Evolutionary conservation across 2,329 filamentous ascomycete genomes (phyloP).

Genomic region (Pleoardoris graminearum): DNA sequence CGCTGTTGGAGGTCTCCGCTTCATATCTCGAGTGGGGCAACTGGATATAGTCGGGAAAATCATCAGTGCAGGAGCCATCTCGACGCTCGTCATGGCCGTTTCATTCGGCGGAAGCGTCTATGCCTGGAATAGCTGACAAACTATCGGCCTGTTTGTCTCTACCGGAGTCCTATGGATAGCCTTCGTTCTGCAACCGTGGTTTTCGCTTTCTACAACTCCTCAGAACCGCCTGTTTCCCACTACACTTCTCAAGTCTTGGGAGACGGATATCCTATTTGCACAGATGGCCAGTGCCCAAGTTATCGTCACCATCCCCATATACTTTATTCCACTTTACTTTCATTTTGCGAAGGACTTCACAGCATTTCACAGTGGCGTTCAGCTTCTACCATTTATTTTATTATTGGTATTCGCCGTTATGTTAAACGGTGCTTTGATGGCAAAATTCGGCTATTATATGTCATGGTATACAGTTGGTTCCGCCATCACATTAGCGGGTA

Average conservation of each 20-base stretch:
- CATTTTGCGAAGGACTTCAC: slow-evolving; percentile 21
- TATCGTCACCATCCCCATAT: slow-evolving; percentile 28
- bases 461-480: background rate
- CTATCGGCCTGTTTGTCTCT: slow-evolving; percentile 53
- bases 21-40: background rate
- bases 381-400: slow-evolving; percentile 25
- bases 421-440: background rate
- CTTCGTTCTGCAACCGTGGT: slow-evolving; percentile 53
- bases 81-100: slow-evolving; percentile 53
- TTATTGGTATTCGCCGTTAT: slow-evolving; percentile 5
- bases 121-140: slow-evolving; percentile 49
- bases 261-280: slow-evolving; percentile 45
- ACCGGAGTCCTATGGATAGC: slow-evolving; percentile 48
- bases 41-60: slow-evolving; percentile 45
- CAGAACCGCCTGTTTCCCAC: slow-evolving; percentile 53
- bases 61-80: slow-evolving; percentile 49
- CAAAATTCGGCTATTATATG: background rate
- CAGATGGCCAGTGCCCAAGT: background rate
- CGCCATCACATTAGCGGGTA: background rate
- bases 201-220: slow-evolving; percentile 49
- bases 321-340: slow-evolving; percentile 29
- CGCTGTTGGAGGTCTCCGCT: too few relatives aligned
- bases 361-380: slow-evolving; percentile 20
- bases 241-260: background rate
- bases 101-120: slow-evolving; percentile 56